A percentile compares a stretch with the other conserved stretches of the same genome.
Conservation (phyloP, 1,284 basidiomycete species). For the Megacollybia platyphylla region DNA sequence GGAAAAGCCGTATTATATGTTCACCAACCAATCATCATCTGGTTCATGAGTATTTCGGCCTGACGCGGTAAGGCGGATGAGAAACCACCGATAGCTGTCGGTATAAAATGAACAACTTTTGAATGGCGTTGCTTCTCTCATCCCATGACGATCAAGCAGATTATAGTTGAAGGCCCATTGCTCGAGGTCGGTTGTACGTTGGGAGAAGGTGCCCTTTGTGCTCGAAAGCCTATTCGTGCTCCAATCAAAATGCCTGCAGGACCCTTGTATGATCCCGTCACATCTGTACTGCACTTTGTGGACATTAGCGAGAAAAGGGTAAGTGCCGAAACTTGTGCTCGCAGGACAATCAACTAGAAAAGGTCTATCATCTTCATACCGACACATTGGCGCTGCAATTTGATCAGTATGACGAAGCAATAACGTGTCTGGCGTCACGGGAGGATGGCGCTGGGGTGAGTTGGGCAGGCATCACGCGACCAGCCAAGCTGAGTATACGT, state of each 20-base stretch:
- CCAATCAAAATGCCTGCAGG: conserved; percentile 19
- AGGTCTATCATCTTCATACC: conserved; percentile 45
- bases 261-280: conserved; percentile 45
- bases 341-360: background rate
- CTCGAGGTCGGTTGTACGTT: conserved; percentile 43
- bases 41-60: background rate
- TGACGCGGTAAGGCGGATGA: background rate
- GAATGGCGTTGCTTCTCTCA: background rate
- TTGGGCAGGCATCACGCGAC: conserved; percentile 3
- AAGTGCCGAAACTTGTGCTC: conserved; percentile 3
- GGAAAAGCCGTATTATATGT: background rate
- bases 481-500: conserved; percentile 3
- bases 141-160: conserved; percentile 12
- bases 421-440: conserved; percentile 43
- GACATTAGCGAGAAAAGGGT: conserved; percentile 51
- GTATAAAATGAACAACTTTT: background rate
- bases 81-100: background rate
- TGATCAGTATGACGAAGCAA: conserved; percentile 35
- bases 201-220: conserved; percentile 40
- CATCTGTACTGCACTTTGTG: conserved; percentile 48
- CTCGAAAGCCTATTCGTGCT: background rate
- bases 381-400: conserved; percentile 21
- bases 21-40: background rate
- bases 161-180: conserved; percentile 29
- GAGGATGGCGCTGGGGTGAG: conserved; percentile 31